These are phyloP conservation scores for Chrysoporthe puriensis DNA, from an alignment of 2,329 filamentous ascomycete genomes.

Conservation along the genomic window DNA sequence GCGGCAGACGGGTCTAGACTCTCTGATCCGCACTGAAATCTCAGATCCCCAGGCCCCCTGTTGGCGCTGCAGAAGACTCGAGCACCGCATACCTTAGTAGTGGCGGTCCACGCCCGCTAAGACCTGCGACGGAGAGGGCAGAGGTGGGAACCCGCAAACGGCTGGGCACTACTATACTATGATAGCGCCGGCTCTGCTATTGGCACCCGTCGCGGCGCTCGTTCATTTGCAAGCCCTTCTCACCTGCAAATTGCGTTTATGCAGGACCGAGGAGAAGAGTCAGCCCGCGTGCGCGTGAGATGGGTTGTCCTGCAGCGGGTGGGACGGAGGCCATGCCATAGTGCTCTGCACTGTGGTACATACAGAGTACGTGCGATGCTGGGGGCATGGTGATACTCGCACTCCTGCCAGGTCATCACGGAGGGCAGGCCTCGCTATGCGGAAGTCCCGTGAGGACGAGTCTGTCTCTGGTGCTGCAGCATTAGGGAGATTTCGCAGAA, in stretches of 20 bases:
- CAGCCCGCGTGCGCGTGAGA: not conserved
- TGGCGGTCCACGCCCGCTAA: not conserved
- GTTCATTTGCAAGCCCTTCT: not conserved
- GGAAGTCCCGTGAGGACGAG: not conserved
- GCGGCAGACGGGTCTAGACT: conserved; percentile 20
- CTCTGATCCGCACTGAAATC: conserved; percentile 24
- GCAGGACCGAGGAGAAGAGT: not conserved
- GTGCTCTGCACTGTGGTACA: not conserved
- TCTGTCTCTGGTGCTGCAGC: not conserved
- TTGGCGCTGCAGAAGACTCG: not conserved
- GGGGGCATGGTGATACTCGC: not conserved
- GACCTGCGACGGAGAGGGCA: not conserved
- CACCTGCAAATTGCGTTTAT: not conserved
- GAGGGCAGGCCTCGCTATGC: not conserved
- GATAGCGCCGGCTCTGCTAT: not conserved
- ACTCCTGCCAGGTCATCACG: not conserved
- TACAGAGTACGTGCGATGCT: not conserved
- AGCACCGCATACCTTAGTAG: not conserved
- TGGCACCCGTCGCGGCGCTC: not conserved
- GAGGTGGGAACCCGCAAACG: not conserved
- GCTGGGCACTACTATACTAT: not conserved
- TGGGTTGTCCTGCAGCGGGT: not conserved
- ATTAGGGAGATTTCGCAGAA: not conserved
- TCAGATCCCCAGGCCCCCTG: conserved; percentile 25
- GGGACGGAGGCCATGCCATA: no score